A percentile compares a stretch with the other conserved stretches of the same genome.
These are phyloP conservation scores for Suillus decipiens DNA, from an alignment of 768 basidiomycete species.

Conservation along the genomic window DNA sequence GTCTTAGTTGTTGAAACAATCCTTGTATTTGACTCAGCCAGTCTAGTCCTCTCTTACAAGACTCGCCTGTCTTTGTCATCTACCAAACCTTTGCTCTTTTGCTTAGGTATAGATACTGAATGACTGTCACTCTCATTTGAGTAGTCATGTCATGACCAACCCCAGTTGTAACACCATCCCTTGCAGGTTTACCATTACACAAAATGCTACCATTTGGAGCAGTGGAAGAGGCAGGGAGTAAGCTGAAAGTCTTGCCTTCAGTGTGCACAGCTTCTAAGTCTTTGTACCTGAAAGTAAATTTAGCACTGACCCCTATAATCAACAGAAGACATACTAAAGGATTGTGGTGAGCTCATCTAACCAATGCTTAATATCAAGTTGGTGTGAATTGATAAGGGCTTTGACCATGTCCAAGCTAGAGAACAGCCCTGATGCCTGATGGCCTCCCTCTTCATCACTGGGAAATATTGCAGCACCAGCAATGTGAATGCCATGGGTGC, in stretches of 20 bases:
- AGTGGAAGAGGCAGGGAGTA: neutral
- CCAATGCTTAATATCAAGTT: neutral
- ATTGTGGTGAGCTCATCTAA: neutral
- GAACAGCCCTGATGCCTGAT: neutral
- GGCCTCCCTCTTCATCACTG: neutral
- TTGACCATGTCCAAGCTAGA: neutral
- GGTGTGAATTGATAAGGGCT: neutral
- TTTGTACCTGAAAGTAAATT: conserved; percentile 2
- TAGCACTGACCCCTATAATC: neutral
- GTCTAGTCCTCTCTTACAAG: too few relatives aligned
- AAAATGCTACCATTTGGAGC: neutral
- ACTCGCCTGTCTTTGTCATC: too few relatives aligned
- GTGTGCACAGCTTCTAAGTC: neutral
- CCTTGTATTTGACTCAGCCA: too few relatives aligned
- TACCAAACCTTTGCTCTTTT: too few relatives aligned
- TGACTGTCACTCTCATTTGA: too few relatives aligned
- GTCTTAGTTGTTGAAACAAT: too few relatives aligned
- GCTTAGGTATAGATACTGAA: too few relatives aligned
- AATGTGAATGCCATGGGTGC: conserved; percentile 2
- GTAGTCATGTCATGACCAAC: too few relatives aligned
- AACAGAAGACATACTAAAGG: neutral
- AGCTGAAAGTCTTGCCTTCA: neutral
- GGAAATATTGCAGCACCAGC: neutral
- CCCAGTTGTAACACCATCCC: neutral
- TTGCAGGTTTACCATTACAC: neutral